phyloP scores from a whole-genome alignment of 192 early-diverging fungal species.

The Chytriomyces confervae region DNA sequence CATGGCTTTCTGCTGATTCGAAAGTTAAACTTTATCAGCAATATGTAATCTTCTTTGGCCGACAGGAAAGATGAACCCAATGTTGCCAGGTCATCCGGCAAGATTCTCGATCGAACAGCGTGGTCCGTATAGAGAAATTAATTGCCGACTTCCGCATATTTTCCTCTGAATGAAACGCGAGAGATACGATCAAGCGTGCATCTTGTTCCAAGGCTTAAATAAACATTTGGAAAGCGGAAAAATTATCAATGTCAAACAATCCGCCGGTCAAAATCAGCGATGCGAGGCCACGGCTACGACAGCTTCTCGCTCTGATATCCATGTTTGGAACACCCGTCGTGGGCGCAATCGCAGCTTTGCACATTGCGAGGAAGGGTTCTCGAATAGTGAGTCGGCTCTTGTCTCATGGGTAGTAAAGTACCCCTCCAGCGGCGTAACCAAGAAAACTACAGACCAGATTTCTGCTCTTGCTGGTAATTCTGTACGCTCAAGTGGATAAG shows the following conservation, averaged over 20 bases:
- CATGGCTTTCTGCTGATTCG: too few relatives aligned
- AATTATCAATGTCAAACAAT: background rate
- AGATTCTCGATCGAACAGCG: too few relatives aligned
- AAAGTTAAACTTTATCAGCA: too few relatives aligned
- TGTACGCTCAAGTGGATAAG: background rate
- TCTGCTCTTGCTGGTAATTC: background rate
- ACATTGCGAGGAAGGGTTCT: background rate
- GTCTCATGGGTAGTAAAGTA: background rate
- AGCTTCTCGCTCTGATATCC: background rate
- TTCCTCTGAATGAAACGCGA: too few relatives aligned
- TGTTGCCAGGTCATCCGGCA: too few relatives aligned
- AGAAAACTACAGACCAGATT: background rate
- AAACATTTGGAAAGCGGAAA: too few relatives aligned
- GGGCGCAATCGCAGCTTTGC: background rate
- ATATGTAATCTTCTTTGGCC: too few relatives aligned
- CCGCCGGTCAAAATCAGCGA: background rate
- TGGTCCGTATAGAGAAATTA: too few relatives aligned
- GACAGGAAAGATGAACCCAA: too few relatives aligned
- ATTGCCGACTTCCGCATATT: too few relatives aligned
- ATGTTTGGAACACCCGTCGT: background rate
- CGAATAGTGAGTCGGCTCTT: background rate
- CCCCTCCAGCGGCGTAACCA: background rate
- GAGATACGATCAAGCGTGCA: too few relatives aligned
- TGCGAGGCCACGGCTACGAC: background rate
- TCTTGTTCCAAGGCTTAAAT: too few relatives aligned